Percentiles rank a stretch among this genome's conserved stretches.
phyloP scores from a whole-genome alignment of 768 basidiomycete species.

The Mycena crocata region DNA sequence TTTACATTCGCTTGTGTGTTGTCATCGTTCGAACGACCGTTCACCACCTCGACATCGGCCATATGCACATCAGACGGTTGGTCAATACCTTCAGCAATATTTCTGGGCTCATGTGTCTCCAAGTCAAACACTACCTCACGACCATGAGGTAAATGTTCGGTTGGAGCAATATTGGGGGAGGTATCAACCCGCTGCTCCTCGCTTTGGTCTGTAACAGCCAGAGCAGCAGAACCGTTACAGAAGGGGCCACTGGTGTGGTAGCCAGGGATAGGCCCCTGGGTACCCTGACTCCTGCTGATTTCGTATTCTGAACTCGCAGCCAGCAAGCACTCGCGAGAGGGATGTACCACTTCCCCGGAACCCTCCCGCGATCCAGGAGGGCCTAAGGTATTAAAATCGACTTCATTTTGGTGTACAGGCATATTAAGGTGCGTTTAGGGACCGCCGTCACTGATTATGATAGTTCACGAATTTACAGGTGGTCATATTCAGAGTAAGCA shows the following conservation, averaged over 20 bases:
- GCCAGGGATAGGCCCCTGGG: constrained; percentile 18
- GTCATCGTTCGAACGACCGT: not conserved
- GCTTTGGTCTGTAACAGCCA: constrained; percentile 8
- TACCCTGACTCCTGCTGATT: constrained; percentile 14
- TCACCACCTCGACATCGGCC: not conserved
- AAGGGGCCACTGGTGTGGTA: not conserved
- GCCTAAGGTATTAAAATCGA: not conserved
- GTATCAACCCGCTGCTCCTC: constrained; percentile 16
- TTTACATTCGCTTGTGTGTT: not conserved
- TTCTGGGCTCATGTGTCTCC: not conserved
- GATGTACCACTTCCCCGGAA: not conserved
- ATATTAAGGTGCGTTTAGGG: constrained; percentile 6
- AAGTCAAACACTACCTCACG: not conserved
- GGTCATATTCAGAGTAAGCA: no score
- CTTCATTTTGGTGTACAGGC: not conserved
- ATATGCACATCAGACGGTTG: not conserved
- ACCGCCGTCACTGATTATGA: constrained; percentile 1
- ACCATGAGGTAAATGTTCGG: not conserved
- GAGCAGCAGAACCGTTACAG: constrained; percentile 9
- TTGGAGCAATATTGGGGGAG: constrained; percentile 6
- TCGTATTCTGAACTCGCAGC: constrained; percentile 6
- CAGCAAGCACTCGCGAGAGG: not conserved
- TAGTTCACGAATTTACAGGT: no score
- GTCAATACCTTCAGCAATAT: constrained; percentile 1
- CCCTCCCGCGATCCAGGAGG: constrained; percentile 11